These are phyloP conservation scores for Chaetomium sp. DNA, from an alignment of 2,329 filamentous ascomycete genomes.

Conservation along the genomic window DNA sequence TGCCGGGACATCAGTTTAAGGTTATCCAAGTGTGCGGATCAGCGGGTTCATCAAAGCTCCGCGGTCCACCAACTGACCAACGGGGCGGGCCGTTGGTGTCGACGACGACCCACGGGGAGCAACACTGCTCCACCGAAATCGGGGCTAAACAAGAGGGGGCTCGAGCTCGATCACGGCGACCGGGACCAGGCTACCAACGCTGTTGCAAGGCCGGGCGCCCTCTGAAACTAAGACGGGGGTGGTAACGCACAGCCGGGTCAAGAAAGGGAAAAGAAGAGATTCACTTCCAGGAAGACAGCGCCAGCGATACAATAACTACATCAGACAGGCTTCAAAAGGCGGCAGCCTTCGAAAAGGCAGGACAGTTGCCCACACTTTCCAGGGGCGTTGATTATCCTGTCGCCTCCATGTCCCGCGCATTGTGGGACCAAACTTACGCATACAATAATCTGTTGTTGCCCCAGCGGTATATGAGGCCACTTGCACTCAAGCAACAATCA, in stretches of 20 bases:
- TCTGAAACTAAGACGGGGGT: neutral
- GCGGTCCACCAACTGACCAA: neutral
- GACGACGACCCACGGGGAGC: neutral
- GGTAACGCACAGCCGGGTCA: neutral
- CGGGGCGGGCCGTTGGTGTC: constrained; percentile 7
- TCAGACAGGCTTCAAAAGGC: neutral
- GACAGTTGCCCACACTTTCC: neutral
- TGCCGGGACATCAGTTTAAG: neutral
- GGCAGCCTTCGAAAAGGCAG: neutral
- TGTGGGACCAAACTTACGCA: neutral
- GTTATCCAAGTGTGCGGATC: constrained; percentile 6
- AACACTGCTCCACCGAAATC: neutral
- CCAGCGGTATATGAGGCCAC: too few relatives aligned
- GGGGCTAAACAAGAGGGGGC: neutral
- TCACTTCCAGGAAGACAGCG: neutral
- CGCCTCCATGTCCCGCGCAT: neutral
- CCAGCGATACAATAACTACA: neutral
- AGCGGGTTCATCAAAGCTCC: constrained; percentile 5
- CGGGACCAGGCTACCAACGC: neutral
- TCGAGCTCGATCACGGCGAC: neutral
- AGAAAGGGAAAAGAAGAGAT: neutral
- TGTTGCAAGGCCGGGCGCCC: neutral
- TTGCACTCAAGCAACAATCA: neutral
- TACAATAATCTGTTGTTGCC: too few relatives aligned
- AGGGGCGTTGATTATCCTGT: neutral